Evolutionary conservation across 75 land plant genomes (phyloP), one percentile per base, ranked within the genome.

Genomic region (Cunninghamia lanceolata): DNA sequence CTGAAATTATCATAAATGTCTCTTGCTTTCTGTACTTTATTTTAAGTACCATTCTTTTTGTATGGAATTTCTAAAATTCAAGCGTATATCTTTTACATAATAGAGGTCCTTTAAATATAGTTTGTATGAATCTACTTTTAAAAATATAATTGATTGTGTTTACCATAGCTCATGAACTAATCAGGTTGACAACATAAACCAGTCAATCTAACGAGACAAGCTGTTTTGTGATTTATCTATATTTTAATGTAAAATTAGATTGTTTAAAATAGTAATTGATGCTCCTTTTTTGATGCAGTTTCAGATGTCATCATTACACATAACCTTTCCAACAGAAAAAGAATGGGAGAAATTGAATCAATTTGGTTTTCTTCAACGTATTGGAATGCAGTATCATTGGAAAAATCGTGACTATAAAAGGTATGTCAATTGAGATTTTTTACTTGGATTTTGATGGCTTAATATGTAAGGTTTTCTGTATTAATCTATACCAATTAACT

Each of bases 351-450:
- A 86, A 50, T 75, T 98, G 88, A 89, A 90, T 52, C 81, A 91
- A 42, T 54, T 85, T 38, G 99, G 99, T 19, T 98, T 96, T 88
- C 86, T 98, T 63, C 98, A 95, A 87, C 92, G 99, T 78, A 90
- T 94, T 84, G 99, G 97, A 68, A 95, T 98, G 93, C 99, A 98
- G 86, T 98, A 98, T 84, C 99, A 98, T 90, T 98, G 99, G 99
- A 90, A 92, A 73, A 98, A 98, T 88, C 90, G 94, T 46, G 89
- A 94, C 81, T 98, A 98, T 87, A 91, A 91, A 84, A 90, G 92
- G 98, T 94, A 80, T 11, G 82, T 21, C 13, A 19, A 30, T 11
- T 43, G 47, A 80, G 14, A 43, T 43, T 80, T 43, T n/a, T 10
- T 80, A 11, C 30, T 43, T n/a, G 3, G 82, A 78, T 78, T 78